These are phyloP conservation scores for Millerozyma acaciae DNA, from an alignment of 805 yeast species.

Conservation along the genomic window DNA sequence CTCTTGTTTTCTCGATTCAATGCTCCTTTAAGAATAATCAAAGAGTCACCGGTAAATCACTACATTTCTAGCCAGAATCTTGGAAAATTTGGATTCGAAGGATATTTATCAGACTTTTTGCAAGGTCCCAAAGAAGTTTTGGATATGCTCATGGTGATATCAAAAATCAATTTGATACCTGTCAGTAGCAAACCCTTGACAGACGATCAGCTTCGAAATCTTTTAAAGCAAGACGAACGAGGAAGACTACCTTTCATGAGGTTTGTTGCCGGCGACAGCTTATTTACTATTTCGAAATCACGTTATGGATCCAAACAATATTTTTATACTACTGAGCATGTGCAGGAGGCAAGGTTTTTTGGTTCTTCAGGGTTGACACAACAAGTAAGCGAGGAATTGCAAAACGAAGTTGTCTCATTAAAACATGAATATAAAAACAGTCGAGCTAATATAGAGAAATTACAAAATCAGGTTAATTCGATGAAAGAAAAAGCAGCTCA, in stretches of 20 bases:
- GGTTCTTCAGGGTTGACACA: conserved; percentile 30
- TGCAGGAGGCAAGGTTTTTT: conserved; percentile 26
- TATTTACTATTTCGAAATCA: conserved; percentile 53
- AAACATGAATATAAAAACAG: conserved; percentile 8
- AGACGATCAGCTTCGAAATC: conserved; percentile 32
- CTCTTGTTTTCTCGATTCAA: conserved; percentile 34
- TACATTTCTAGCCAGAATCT: conserved; percentile 24
- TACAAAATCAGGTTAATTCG: conserved; percentile 4
- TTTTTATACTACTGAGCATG: conserved; percentile 37
- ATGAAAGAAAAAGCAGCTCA: conserved; percentile 2
- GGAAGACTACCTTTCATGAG: conserved; percentile 49
- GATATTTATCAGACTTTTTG: conserved; percentile 67
- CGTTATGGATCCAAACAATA: conserved; percentile 59
- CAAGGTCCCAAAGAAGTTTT: conserved; percentile 71
- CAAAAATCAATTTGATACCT: conserved; percentile 55
- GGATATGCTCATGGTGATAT: conserved; percentile 60
- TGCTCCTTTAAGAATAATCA: conserved; percentile 54
- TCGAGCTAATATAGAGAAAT: conserved; percentile 1
- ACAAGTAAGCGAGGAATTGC: conserved; percentile 17
- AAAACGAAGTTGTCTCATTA: conserved; percentile 10
- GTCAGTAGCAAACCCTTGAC: conserved; percentile 48
- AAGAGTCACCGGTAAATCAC: conserved; percentile 12
- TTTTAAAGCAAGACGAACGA: conserved; percentile 28
- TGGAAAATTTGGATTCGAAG: conserved; percentile 65
- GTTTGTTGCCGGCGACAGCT: conserved; percentile 56